Evolutionary conservation across 805 yeast genomes (phyloP).

Genomic region (Candida nanaspora): DNA sequence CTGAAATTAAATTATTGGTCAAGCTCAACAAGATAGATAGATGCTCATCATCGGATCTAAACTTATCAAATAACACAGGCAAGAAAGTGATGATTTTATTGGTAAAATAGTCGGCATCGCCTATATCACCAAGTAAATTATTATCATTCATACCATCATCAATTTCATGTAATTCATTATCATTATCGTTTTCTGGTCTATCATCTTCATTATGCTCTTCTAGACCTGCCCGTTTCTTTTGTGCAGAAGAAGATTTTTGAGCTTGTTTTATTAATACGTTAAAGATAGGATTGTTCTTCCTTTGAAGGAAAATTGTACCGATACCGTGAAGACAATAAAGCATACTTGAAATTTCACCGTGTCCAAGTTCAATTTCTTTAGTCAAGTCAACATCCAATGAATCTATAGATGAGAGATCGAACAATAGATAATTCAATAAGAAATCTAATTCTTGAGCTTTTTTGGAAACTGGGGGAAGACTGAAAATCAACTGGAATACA

Average conservation of each 20-base stretch:
- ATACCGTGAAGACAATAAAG: conserved; percentile 37
- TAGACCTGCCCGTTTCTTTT: conserved; percentile 1
- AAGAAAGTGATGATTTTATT: conserved; percentile 10
- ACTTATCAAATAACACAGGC: conserved; percentile 13
- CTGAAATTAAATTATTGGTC: conserved; percentile 8
- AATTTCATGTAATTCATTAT: not conserved
- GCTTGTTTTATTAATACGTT: not conserved
- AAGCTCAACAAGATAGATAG: conserved; percentile 7
- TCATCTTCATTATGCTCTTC: not conserved
- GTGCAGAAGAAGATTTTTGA: conserved; percentile 2
- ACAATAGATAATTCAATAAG: conserved; percentile 32
- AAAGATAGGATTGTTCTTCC: conserved; percentile 1
- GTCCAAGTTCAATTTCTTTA: conserved; percentile 13
- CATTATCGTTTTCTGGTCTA: not conserved
- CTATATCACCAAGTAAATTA: conserved; percentile 3
- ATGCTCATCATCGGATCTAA: conserved; percentile 5
- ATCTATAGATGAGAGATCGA: conserved; percentile 34
- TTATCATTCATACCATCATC: conserved; percentile 5
- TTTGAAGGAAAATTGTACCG: conserved; percentile 21
- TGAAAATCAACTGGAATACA: conserved; percentile 28
- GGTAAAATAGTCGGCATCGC: conserved; percentile 10
- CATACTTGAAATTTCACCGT: conserved; percentile 24
- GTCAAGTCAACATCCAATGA: conserved; percentile 25
- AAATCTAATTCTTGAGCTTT: conserved; percentile 29
- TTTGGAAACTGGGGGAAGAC: conserved; percentile 24